These are phyloP conservation scores for Exophiala sp. DNA, from an alignment of 2,329 filamentous ascomycete species.

Conservation along the genomic window DNA sequence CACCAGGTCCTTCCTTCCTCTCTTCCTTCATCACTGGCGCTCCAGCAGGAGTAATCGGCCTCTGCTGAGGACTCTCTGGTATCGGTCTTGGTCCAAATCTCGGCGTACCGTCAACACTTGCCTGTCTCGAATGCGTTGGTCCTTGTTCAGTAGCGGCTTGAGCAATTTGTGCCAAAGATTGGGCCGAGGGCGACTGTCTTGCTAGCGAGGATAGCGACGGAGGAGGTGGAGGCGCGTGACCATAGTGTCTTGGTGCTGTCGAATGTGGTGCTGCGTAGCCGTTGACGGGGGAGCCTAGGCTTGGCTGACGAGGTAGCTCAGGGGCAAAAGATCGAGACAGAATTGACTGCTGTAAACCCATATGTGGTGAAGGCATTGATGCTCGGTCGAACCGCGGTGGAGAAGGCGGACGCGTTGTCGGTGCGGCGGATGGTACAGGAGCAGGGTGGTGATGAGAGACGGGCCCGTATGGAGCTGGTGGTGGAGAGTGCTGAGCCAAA, in stretches of 20 bases:
- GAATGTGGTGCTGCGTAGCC: constrained; percentile 18
- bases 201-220: constrained; percentile 8
- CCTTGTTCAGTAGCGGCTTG: constrained; percentile 18
- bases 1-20: constrained; percentile 50
- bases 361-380: constrained; percentile 14
- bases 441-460: constrained; percentile 11
- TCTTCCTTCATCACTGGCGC: constrained; percentile 26
- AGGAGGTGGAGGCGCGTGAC: constrained; percentile 10
- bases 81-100: constrained; percentile 14
- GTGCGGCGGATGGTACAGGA: constrained; percentile 5
- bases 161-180: constrained; percentile 21
- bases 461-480: constrained; percentile 18
- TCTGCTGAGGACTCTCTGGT: constrained; percentile 17
- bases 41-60: constrained; percentile 20
- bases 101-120: constrained; percentile 19
- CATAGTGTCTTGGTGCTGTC: constrained; percentile 8
- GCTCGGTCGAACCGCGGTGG: constrained; percentile 21
- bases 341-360: constrained; percentile 13
- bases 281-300: constrained; percentile 19
- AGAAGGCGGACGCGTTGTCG: constrained; percentile 12
- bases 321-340: constrained; percentile 17
- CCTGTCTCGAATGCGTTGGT: constrained; percentile 17
- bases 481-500: constrained; percentile 19
- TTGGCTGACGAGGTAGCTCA: constrained; percentile 15
- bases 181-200: constrained; percentile 20